These are phyloP conservation scores for Taxawa tesnikishii DNA, from an alignment of 2,329 filamentous ascomycete species.

Conservation along the genomic window DNA sequence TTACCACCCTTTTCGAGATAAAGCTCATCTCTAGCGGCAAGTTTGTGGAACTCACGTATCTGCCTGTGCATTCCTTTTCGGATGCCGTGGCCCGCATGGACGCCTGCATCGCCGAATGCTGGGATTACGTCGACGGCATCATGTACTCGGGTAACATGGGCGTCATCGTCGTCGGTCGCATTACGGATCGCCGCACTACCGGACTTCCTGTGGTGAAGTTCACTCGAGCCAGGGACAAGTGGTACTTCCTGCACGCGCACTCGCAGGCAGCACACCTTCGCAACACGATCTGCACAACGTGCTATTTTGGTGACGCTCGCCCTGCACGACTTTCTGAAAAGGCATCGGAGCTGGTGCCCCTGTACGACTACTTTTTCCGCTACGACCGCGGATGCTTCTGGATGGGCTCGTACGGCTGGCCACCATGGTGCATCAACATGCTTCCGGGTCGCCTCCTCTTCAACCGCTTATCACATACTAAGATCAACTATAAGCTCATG, in stretches of 20 bases:
- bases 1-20: constrained; percentile 46
- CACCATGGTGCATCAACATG: neutral
- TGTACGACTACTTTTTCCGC: constrained; percentile 57
- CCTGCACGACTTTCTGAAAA: constrained; percentile 26
- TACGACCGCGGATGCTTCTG: constrained; percentile 61
- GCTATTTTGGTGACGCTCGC: too few relatives aligned
- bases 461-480: constrained; percentile 50
- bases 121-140: constrained; percentile 39
- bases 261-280: constrained; percentile 24
- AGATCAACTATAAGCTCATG: constrained; percentile 53
- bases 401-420: constrained; percentile 45
- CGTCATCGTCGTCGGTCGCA: constrained; percentile 31
- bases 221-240: constrained; percentile 32
- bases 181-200: constrained; percentile 18
- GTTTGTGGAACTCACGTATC: constrained; percentile 38
- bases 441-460: constrained; percentile 40
- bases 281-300: too few relatives aligned
- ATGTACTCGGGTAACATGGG: constrained; percentile 31
- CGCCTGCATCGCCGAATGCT: constrained; percentile 21
- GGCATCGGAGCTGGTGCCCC: constrained; percentile 42
- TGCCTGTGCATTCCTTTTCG: constrained; percentile 27
- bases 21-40: constrained; percentile 31
- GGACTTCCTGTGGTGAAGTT: constrained; percentile 19
- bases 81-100: constrained; percentile 30
- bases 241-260: constrained; percentile 36